These are phyloP conservation scores for Backusella parvicylindrica DNA, from an alignment of 192 early-diverging fungal species.

Conservation along the genomic window DNA sequence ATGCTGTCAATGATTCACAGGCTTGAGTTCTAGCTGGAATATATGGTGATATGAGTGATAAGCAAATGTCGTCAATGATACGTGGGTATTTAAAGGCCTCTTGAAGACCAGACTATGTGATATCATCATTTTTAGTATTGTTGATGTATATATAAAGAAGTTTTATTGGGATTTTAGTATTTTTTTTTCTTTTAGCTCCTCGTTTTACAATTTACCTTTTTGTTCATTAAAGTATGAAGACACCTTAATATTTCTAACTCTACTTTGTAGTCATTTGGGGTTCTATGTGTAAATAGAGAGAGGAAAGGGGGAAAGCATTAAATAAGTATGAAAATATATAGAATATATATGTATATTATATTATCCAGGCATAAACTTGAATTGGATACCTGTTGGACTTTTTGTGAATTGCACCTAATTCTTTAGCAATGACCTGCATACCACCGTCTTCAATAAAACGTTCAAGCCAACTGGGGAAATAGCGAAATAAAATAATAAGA, in stretches of 20 bases:
- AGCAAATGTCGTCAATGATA: slow-evolving; percentile 62
- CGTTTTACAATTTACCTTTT: slow-evolving; percentile 25
- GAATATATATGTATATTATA: neutral
- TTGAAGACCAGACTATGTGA: slow-evolving; percentile 60
- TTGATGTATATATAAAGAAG: neutral
- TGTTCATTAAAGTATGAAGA: slow-evolving; percentile 71
- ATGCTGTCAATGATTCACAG: slow-evolving; percentile 67
- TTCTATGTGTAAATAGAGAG: slow-evolving; percentile 16
- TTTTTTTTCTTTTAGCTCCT: neutral
- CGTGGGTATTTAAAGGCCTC: slow-evolving; percentile 64
- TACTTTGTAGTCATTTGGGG: slow-evolving; percentile 60
- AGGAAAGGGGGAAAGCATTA: neutral
- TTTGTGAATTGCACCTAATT: slow-evolving; percentile 58
- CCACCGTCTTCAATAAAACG: slow-evolving; percentile 76
- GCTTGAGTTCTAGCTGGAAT: slow-evolving; percentile 65
- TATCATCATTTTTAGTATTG: neutral
- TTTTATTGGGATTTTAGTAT: neutral
- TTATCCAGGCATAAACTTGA: neutral
- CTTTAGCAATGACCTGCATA: slow-evolving; percentile 61
- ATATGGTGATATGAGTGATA: slow-evolving; percentile 72
- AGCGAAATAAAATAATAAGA: neutral
- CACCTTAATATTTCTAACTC: slow-evolving; percentile 77
- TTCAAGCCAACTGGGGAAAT: slow-evolving; percentile 55
- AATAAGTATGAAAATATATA: neutral
- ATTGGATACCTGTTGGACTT: slow-evolving; percentile 42